phyloP scores from a whole-genome alignment of 768 basidiomycete species.

The Boletus rubroflammeus region DNA sequence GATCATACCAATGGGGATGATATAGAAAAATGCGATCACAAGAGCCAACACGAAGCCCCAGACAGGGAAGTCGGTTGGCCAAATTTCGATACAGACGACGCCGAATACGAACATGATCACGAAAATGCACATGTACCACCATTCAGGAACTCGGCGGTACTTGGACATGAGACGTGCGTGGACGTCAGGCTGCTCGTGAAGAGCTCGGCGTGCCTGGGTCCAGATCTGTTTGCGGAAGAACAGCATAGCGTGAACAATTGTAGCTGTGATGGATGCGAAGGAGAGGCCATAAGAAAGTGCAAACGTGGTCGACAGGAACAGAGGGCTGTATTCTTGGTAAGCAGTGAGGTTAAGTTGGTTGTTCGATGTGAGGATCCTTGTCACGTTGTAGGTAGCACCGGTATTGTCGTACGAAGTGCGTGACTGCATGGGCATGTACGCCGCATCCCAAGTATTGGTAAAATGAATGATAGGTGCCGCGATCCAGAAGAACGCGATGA shows the following conservation, averaged over 20 bases:
- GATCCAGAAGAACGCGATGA: conserved; percentile 35
- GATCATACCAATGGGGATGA: conserved; percentile 75
- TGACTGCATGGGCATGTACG: conserved; percentile 39
- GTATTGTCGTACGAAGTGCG: conserved; percentile 43
- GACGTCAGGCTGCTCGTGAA: conserved; percentile 56
- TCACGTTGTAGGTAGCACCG: conserved; percentile 40
- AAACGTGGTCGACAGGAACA: conserved; percentile 48
- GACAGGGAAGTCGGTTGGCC: conserved; percentile 49
- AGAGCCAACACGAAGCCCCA: conserved; percentile 45
- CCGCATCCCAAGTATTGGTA: conserved; percentile 37
- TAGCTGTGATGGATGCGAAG: conserved; percentile 43
- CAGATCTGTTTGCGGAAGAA: conserved; percentile 58
- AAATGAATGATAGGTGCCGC: conserved; percentile 29
- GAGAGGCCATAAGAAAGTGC: conserved; percentile 49
- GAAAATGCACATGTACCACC: conserved; percentile 48
- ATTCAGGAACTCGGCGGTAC: conserved; percentile 58
- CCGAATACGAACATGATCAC: conserved; percentile 59
- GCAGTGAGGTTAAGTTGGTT: conserved; percentile 31
- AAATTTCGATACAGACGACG: conserved; percentile 56
- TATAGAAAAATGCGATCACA: conserved; percentile 53
- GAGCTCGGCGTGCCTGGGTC: conserved; percentile 46
- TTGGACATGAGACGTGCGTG: conserved; percentile 57
- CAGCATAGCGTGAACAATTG: conserved; percentile 41
- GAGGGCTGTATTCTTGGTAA: conserved; percentile 38
- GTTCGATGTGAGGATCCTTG: conserved; percentile 34